Percentiles rank a stretch among this genome's conserved stretches.
Evolutionary conservation across 192 early-diverging fungal species (phyloP).

Genomic region (Rhizoclosmatium globosum): DNA sequence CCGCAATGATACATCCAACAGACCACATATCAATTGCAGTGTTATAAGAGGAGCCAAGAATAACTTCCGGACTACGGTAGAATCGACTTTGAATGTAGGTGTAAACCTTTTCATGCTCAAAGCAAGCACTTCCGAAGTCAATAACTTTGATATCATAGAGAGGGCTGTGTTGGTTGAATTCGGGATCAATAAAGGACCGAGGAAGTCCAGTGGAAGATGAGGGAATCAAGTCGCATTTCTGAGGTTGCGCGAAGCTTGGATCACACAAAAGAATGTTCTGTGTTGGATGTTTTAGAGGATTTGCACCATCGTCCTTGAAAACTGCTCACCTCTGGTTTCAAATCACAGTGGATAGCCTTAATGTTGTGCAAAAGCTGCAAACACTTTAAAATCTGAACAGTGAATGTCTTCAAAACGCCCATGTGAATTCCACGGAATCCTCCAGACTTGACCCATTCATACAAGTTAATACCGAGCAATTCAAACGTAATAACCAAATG

Average conservation of each 20-base stretch:
- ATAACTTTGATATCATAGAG: slow-evolving; percentile 92
- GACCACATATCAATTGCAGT: slow-evolving; percentile 98
- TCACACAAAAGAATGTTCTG: slow-evolving; percentile 86
- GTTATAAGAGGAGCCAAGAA: slow-evolving; percentile 86
- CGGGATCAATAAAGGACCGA: slow-evolving; percentile 43
- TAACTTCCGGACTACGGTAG: slow-evolving; percentile 97
- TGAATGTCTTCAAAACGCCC: slow-evolving; percentile 76
- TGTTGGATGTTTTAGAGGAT: not conserved
- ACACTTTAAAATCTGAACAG: slow-evolving; percentile 85
- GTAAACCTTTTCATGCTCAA: slow-evolving; percentile 92
- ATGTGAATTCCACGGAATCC: slow-evolving; percentile 89
- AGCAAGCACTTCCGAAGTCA: slow-evolving; percentile 96
- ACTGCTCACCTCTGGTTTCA: slow-evolving; percentile 90
- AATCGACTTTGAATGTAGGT: slow-evolving; percentile 98
- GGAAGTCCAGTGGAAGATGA: slow-evolving; percentile 23
- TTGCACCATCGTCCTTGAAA: not conserved
- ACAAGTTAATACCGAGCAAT: slow-evolving; percentile 92
- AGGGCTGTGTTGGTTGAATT: slow-evolving; percentile 48
- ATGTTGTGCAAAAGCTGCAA: slow-evolving; percentile 77
- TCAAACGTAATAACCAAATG: slow-evolving; percentile 97
- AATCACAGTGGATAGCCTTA: slow-evolving; percentile 92
- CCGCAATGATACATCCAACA: slow-evolving; percentile 93
- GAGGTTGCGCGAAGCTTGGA: slow-evolving; percentile 56
- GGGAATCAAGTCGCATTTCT: slow-evolving; percentile 39
- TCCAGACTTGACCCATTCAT: slow-evolving; percentile 95